A percentile compares a stretch with the other conserved stretches of the same genome.
These are phyloP conservation scores for Blastocystis sp. DNA, from an alignment of 352 stramenopile genomes.

Conservation along the genomic window DNA sequence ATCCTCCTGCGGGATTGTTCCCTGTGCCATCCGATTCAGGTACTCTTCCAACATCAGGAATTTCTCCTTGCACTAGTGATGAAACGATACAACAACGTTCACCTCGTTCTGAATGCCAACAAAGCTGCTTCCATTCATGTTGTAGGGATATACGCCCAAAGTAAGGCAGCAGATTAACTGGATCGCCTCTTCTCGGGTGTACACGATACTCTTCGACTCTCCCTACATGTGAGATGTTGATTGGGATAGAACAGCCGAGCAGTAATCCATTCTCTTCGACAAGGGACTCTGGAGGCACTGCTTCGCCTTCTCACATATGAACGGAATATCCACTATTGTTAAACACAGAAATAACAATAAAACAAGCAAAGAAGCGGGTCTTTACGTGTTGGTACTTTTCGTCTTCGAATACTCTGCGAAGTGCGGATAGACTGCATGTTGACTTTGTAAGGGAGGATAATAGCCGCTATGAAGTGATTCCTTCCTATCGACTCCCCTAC, in stretches of 20 bases:
- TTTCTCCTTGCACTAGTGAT: neutral
- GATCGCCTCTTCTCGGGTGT: neutral
- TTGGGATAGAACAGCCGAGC: neutral
- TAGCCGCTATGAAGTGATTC: neutral
- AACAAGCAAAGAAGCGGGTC: slow-evolving; percentile 29
- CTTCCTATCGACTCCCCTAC: neutral
- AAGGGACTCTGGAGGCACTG: neutral
- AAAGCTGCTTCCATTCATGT: neutral
- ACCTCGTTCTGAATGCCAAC: neutral
- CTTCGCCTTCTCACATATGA: neutral
- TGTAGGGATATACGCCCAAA: neutral
- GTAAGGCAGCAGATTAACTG: slow-evolving; percentile 35
- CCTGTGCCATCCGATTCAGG: slow-evolving; percentile 24
- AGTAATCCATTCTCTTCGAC: neutral
- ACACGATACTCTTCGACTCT: neutral
- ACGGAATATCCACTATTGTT: slow-evolving; percentile 37
- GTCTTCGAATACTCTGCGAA: neutral
- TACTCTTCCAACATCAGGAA: slow-evolving; percentile 57
- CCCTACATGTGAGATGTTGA: neutral
- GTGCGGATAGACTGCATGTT: neutral
- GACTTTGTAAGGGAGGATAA: neutral
- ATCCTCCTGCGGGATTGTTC: neutral
- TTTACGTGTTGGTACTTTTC: neutral
- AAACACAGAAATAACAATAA: neutral
- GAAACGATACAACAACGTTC: neutral